phyloP scores from a whole-genome alignment of 768 basidiomycete genomes.

The Crepidotus variabilis region DNA sequence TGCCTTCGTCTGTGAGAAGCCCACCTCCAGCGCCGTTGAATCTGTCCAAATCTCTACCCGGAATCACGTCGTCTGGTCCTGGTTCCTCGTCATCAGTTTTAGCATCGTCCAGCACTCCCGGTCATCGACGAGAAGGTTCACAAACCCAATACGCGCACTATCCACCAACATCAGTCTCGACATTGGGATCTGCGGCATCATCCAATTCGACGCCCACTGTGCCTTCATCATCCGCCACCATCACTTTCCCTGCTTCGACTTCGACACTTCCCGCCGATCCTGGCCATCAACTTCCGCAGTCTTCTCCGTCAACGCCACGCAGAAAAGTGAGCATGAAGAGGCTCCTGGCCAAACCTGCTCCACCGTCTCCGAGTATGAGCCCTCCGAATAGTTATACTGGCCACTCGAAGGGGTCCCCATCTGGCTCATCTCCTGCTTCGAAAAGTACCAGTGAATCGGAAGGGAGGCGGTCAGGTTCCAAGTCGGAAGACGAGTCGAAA shows the following conservation, averaged over 20 bases:
- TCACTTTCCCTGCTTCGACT: not conserved
- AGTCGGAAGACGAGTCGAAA: not conserved
- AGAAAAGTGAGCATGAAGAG: constrained; percentile 27
- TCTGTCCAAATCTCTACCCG: not conserved
- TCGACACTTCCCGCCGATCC: not conserved
- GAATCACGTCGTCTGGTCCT: not conserved
- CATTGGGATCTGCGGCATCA: not conserved
- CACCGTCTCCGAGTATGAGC: constrained; percentile 8
- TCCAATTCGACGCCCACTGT: not conserved
- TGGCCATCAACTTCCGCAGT: not conserved
- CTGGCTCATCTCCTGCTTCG: no score
- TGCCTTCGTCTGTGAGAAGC: not conserved
- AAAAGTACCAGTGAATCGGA: no score
- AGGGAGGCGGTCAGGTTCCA: not conserved
- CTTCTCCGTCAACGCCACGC: constrained; percentile 11
- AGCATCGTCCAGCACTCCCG: not conserved
- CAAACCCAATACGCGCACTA: not conserved
- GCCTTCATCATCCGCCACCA: not conserved
- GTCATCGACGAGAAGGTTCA: not conserved
- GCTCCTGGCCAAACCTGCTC: constrained; percentile 29
- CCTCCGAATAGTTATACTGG: not conserved
- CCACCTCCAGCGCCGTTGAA: not conserved
- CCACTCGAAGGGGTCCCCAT: not conserved
- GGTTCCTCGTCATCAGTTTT: not conserved
- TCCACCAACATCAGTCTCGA: not conserved